These are phyloP conservation scores for Pleurotus cornucopiae DNA, from an alignment of 768 basidiomycete genomes.

Conservation along the genomic window DNA sequence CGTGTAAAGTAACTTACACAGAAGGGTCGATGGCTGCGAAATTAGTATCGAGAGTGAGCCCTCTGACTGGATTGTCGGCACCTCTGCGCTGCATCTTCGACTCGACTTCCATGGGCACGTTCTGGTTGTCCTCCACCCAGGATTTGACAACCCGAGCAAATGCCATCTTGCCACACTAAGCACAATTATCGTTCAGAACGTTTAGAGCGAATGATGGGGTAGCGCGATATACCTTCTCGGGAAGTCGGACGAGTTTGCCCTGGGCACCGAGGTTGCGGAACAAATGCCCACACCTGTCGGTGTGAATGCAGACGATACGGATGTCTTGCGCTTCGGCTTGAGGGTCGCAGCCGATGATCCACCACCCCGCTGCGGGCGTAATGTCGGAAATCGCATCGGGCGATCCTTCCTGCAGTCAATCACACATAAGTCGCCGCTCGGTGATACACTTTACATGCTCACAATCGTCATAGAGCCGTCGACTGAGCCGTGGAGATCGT, in stretches of 20 bases:
- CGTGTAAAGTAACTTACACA: conserved; percentile 12
- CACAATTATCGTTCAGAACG: not conserved
- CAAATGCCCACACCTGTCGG: conserved; percentile 32
- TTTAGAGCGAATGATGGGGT: conserved; percentile 19
- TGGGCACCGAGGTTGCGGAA: conserved; percentile 32
- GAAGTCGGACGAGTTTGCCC: conserved; percentile 49
- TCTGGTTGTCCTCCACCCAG: conserved; percentile 39
- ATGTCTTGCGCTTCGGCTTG: conserved; percentile 4
- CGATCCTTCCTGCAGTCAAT: not conserved
- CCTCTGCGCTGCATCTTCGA: conserved; percentile 21
- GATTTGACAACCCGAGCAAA: conserved; percentile 38
- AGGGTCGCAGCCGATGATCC: conserved; percentile 6
- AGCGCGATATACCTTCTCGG: conserved; percentile 40
- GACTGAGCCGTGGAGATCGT: conserved; percentile 2
- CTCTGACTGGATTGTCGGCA: conserved; percentile 32
- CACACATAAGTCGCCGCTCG: not conserved
- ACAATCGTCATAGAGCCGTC: not conserved
- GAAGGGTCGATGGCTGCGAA: conserved; percentile 26
- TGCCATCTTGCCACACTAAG: conserved; percentile 34
- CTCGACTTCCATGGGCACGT: conserved; percentile 28
- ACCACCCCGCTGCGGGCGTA: conserved; percentile 4
- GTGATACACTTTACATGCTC: not conserved
- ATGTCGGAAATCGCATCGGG: conserved; percentile 6
- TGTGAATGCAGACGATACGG: not conserved
- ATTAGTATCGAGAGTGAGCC: conserved; percentile 36